phyloP scores from a whole-genome alignment of 2,329 filamentous ascomycete genomes.

The Allantophomopsis lycopodina region DNA sequence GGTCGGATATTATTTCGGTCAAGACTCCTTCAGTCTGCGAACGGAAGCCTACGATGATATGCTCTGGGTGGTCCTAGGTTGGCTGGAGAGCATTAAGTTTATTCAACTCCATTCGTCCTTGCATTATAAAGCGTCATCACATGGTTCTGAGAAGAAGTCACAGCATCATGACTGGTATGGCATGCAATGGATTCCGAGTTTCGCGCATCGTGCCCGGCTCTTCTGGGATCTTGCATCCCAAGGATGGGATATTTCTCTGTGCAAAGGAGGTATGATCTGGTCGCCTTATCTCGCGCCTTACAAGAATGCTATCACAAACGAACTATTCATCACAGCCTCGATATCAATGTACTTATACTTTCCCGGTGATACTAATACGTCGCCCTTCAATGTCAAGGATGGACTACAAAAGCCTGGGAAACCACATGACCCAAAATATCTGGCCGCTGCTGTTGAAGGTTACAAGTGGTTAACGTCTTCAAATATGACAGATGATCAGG shows the following conservation, averaged over 20 bases:
- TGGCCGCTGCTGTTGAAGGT: slow-evolving; percentile 60
- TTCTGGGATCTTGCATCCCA: slow-evolving; percentile 72
- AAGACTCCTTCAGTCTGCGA: slow-evolving; percentile 63
- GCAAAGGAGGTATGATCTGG: slow-evolving; percentile 84
- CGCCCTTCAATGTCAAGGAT: slow-evolving; percentile 40
- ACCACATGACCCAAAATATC: slow-evolving; percentile 43
- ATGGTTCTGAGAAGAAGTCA: slow-evolving; percentile 17
- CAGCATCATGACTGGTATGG: slow-evolving; percentile 50
- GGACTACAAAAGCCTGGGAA: slow-evolving; percentile 16
- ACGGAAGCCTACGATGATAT: slow-evolving; percentile 85
- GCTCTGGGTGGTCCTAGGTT: slow-evolving; percentile 86
- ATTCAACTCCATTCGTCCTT: slow-evolving; percentile 52
- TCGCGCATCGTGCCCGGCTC: slow-evolving; percentile 68
- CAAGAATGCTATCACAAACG: slow-evolving; percentile 94
- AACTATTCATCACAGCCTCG: slow-evolving; percentile 76
- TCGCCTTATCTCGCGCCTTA: slow-evolving; percentile 69
- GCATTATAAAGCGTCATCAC: slow-evolving; percentile 36
- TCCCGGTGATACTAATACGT: slow-evolving; percentile 62
- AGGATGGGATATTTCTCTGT: slow-evolving; percentile 74
- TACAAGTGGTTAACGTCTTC: slow-evolving; percentile 70
- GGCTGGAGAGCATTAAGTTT: slow-evolving; percentile 74
- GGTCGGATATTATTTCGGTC: slow-evolving; percentile 71
- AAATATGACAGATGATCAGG: slow-evolving; percentile 66
- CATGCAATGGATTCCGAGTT: slow-evolving; percentile 58
- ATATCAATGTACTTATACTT: slow-evolving; percentile 84